phyloP scores from a whole-genome alignment of 192 early-diverging fungal species.

The Gonapodya prolifera region DNA sequence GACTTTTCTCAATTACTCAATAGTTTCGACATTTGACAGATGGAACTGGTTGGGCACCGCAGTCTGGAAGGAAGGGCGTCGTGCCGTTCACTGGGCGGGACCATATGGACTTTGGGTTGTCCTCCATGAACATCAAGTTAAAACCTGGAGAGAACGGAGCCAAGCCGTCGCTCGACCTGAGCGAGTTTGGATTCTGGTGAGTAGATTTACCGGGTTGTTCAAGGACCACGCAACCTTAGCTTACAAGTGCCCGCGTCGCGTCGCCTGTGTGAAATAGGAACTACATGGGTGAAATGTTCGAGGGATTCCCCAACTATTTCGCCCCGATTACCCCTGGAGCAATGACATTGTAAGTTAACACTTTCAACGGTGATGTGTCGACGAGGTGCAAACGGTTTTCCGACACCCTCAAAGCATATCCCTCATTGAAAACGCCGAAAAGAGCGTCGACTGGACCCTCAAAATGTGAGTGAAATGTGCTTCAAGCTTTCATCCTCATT shows the following conservation, averaged over 20 bases:
- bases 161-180: background rate
- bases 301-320: constrained; percentile 6
- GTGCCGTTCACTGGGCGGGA: background rate
- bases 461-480: background rate
- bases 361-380: background rate
- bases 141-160: background rate
- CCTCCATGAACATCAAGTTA: background rate
- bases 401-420: background rate
- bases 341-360: background rate
- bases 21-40: background rate
- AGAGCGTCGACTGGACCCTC: background rate
- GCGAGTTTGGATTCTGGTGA: background rate
- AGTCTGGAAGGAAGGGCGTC: background rate
- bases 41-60: constrained; percentile 2
- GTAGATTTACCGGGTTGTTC: background rate
- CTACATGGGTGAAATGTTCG: constrained; percentile 3
- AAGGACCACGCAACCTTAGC: no score
- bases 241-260: background rate
- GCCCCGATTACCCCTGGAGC: background rate
- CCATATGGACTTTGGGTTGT: background rate
- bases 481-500: background rate
- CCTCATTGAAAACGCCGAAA: background rate
- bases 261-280: background rate
- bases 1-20: background rate
- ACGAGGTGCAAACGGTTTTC: background rate